Evolutionary conservation across 768 basidiomycete species (phyloP).

Genomic region (Boletus rex-veris): DNA sequence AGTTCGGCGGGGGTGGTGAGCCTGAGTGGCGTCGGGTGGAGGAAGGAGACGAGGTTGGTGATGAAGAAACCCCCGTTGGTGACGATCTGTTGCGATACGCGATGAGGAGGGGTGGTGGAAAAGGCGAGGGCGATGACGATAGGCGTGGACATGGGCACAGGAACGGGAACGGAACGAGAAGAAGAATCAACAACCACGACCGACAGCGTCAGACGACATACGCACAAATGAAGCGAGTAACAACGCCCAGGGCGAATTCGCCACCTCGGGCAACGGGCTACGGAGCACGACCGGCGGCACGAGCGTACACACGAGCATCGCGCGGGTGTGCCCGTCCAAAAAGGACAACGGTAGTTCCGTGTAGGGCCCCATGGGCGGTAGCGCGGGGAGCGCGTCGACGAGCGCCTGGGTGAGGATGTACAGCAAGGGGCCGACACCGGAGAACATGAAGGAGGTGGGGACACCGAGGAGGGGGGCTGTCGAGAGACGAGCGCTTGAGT

Average conservation of each 20-base stretch:
- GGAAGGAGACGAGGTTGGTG: conserved; percentile 68
- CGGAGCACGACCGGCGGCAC: conserved; percentile 65
- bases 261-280: conserved; percentile 47
- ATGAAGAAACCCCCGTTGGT: conserved; percentile 84
- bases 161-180: neutral
- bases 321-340: conserved; percentile 76
- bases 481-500: neutral
- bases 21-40: conserved; percentile 65
- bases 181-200: neutral
- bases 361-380: conserved; percentile 44
- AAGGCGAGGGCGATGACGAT: too few relatives aligned
- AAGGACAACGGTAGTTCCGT: conserved; percentile 71
- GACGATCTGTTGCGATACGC: conserved; percentile 42
- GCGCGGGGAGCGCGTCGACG: conserved; percentile 53
- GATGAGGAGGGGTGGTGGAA: neutral
- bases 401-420: conserved; percentile 60
- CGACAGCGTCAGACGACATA: neutral
- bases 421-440: conserved; percentile 59
- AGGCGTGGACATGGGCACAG: too few relatives aligned
- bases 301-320: conserved; percentile 73
- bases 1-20: conserved; percentile 80
- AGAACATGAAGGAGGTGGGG: conserved; percentile 79
- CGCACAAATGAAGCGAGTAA: conserved; percentile 69
- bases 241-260: conserved; percentile 73
- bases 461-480: conserved; percentile 60